Evolutionary conservation across 2,329 filamentous ascomycete genomes (phyloP).

Genomic region (Pleomassaria siparia): DNA sequence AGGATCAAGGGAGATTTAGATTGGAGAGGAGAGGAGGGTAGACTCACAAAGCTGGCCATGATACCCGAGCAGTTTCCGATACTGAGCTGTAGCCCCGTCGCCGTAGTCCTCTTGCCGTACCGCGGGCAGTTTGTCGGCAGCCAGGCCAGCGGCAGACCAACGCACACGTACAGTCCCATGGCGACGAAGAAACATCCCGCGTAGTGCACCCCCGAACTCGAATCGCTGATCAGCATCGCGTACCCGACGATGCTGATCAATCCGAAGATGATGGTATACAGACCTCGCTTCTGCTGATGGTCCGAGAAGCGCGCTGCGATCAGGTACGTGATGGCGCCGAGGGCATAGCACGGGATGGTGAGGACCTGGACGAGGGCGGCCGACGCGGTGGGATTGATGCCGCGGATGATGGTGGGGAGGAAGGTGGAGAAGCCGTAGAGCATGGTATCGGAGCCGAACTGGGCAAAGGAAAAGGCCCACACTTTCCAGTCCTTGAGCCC

Average conservation of each 20-base stretch:
- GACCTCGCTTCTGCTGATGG: constrained; percentile 63
- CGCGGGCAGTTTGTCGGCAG: constrained; percentile 69
- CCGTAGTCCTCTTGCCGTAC: constrained; percentile 75
- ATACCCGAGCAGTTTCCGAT: constrained; percentile 72
- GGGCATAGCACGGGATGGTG: constrained; percentile 75
- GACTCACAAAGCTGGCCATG: constrained; percentile 68
- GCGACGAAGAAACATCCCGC: constrained; percentile 78
- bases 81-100: constrained; percentile 70
- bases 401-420: constrained; percentile 75
- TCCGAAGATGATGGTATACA: constrained; percentile 66
- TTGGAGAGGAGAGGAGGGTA: background rate
- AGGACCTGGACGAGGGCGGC: constrained; percentile 70
- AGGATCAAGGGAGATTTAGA: too few species aligned
- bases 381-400: constrained; percentile 63
- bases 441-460: constrained; percentile 76
- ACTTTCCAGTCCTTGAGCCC: constrained; percentile 76
- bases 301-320: constrained; percentile 68
- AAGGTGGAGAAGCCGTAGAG: constrained; percentile 79
- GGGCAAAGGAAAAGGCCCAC: constrained; percentile 67
- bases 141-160: constrained; percentile 60
- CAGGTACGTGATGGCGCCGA: constrained; percentile 72
- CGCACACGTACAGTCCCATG: constrained; percentile 66
- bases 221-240: constrained; percentile 64
- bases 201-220: constrained; percentile 66
- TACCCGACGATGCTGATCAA: constrained; percentile 68